Evolutionary conservation across 1,284 basidiomycete genomes (phyloP).

Genomic region (Caloboletus firmus): DNA sequence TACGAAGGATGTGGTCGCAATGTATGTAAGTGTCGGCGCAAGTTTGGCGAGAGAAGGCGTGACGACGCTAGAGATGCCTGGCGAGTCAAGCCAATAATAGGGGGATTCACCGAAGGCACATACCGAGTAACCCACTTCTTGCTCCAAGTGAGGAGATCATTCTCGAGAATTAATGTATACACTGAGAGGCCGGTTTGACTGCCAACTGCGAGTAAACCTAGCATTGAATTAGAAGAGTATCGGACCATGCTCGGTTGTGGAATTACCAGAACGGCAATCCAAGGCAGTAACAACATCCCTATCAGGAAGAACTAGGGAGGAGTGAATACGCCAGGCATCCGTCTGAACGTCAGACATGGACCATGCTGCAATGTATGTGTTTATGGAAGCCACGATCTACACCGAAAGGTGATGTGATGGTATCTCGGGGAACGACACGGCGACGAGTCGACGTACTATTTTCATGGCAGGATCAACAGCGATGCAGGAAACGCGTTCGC

Average conservation of each 20-base stretch:
- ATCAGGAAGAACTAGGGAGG: slow-evolving; percentile 63
- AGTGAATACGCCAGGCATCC: slow-evolving; percentile 74
- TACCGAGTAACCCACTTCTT: slow-evolving; percentile 69
- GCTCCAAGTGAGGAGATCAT: slow-evolving; percentile 78
- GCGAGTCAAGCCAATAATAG: slow-evolving; percentile 12
- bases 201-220: slow-evolving; percentile 72
- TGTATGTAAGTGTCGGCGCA: slow-evolving; percentile 73
- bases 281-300: slow-evolving; percentile 56
- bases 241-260: not conserved
- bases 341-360: slow-evolving; percentile 60
- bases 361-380: slow-evolving; percentile 69
- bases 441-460: slow-evolving; percentile 51
- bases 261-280: slow-evolving; percentile 68
- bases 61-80: slow-evolving; percentile 39
- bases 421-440: slow-evolving; percentile 10
- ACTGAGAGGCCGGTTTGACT: slow-evolving; percentile 58
- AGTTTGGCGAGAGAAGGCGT: slow-evolving; percentile 57
- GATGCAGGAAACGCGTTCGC: slow-evolving; percentile 55
- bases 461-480: slow-evolving; percentile 75
- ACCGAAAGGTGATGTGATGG: slow-evolving; percentile 9
- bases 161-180: slow-evolving; percentile 72
- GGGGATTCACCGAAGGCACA: slow-evolving; percentile 22
- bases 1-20: slow-evolving; percentile 63
- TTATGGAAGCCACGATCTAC: slow-evolving; percentile 72
- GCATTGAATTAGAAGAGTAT: slow-evolving; percentile 16